Percentiles rank a stretch among this genome's conserved stretches.
phyloP scores from a whole-genome alignment of 331 rosid species.

The Acacia pycnantha region DNA sequence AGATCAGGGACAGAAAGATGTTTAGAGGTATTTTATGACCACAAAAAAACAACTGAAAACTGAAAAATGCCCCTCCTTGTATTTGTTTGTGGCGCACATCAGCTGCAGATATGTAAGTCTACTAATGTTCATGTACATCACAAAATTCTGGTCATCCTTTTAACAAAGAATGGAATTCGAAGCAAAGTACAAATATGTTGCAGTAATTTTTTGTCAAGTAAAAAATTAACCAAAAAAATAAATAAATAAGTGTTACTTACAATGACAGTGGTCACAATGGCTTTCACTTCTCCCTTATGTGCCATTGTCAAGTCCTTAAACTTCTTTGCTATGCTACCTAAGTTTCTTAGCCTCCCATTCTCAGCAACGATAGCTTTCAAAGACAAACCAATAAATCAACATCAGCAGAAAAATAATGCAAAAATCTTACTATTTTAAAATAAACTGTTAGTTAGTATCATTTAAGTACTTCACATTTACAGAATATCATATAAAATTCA shows the following conservation, averaged over 20 bases:
- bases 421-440: not conserved
- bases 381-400: constrained; percentile 11
- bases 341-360: constrained; percentile 72
- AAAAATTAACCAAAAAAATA: too few species aligned
- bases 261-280: constrained; percentile 70
- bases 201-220: constrained; percentile 1
- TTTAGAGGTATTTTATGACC: not conserved
- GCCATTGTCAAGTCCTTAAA: constrained; percentile 80
- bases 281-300: constrained; percentile 82
- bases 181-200: not conserved
- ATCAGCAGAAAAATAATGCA: not conserved
- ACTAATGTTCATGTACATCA: not conserved
- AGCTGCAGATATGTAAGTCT: not conserved
- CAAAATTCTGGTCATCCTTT: not conserved
- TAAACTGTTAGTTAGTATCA: not conserved
- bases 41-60: not conserved
- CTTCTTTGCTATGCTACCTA: constrained; percentile 67
- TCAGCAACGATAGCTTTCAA: constrained; percentile 56
- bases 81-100: not conserved
- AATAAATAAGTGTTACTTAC: constrained; percentile 45
- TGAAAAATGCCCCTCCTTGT: not conserved
- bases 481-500: not conserved
- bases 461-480: not conserved
- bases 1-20: not conserved
- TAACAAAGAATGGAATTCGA: not conserved